Evolutionary conservation across 1,139 yeast species (phyloP).

Genomic region (Pichia sp.): DNA sequence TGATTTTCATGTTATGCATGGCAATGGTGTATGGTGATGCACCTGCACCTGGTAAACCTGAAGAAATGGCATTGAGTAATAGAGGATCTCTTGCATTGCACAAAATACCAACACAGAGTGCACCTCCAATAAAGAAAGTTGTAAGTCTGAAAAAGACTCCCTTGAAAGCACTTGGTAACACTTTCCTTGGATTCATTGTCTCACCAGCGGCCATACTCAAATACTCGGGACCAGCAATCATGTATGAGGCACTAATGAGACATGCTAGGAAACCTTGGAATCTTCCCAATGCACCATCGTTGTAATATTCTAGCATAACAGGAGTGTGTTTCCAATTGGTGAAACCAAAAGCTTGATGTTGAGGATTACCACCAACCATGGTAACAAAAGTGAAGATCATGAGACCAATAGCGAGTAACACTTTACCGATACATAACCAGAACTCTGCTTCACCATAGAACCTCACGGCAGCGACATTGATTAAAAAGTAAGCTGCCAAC

Average conservation of each 20-base stretch:
- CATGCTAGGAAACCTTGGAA: conserved; percentile 45
- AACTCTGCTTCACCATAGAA: conserved; percentile 50
- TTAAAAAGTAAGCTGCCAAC: conserved; percentile 36
- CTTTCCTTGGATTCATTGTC: conserved; percentile 60
- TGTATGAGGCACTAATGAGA: conserved; percentile 39
- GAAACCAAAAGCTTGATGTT: conserved; percentile 30
- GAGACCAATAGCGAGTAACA: conserved; percentile 42
- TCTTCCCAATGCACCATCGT: conserved; percentile 40
- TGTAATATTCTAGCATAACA: conserved; percentile 32
- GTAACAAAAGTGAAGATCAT: conserved; percentile 44
- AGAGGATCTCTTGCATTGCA: conserved; percentile 47
- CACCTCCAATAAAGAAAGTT: conserved; percentile 59
- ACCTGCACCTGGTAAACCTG: conserved; percentile 51
- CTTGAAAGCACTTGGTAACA: conserved; percentile 72
- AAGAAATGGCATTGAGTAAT: conserved; percentile 34
- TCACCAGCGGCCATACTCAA: conserved; percentile 51
- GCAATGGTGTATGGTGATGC: conserved; percentile 62
- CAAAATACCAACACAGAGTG: conserved; percentile 52
- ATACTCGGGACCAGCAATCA: conserved; percentile 49
- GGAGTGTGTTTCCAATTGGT: conserved; percentile 35
- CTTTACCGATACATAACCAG: conserved; percentile 45
- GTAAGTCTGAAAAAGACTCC: conserved; percentile 70
- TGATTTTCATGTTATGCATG: conserved; percentile 45
- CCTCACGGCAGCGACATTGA: conserved; percentile 45
- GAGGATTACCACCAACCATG: conserved; percentile 54